Evolutionary conservation across 2,329 filamentous ascomycete species (phyloP), one percentile per base, ranked within the genome.

Genomic region (Grosmannia huntii): DNA sequence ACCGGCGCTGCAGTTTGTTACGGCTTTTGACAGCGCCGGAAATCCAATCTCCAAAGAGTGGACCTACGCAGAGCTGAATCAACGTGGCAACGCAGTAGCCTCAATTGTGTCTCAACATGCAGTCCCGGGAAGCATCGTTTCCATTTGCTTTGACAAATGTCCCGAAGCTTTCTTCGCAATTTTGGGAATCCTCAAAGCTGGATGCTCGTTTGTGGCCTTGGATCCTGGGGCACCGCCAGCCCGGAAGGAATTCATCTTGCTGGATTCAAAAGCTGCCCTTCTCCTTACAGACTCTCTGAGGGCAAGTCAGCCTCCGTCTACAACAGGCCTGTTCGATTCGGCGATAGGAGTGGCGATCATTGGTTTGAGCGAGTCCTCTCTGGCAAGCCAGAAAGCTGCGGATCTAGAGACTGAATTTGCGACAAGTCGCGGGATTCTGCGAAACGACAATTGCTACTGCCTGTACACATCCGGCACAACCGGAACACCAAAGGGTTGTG

Each of bases 391-490:
- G 6, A 2, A 46, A 4, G 4, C 11, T 27, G 7, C 14, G 1
- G 19, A 5, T 9, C 12, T 10, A 14, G 16, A 11, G 10, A 27
- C 25, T 14, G 2, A 4, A 4, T 25, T 28, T 21, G 1, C 53
- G 1, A 23, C 7, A 5, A 3, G 49, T 19, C 6, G 44, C 16
- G 46, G 31, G 14, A 31, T 1, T 70, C 80, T 57, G 1, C 60
- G 61, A 6, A 5, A 73, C 79, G 80, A 85, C 62, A 82, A 83
- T 0, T 90, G 86, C 64, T 95, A 95, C 67, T 92, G 89, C 60
- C 76, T 95, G 1, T 95, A 95, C 68, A 95, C 90, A 0, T 92
- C 87, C 4, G 89, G 90, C 4, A 95, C 90, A 0, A 95, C 90
- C 0, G 90, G 90, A 3, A 87, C 83, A 0, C 90, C 90, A 0